Percentiles rank a stretch among this genome's conserved stretches.
These are phyloP conservation scores for Mycena latifolia DNA, from an alignment of 768 basidiomycete species.

Conservation along the genomic window DNA sequence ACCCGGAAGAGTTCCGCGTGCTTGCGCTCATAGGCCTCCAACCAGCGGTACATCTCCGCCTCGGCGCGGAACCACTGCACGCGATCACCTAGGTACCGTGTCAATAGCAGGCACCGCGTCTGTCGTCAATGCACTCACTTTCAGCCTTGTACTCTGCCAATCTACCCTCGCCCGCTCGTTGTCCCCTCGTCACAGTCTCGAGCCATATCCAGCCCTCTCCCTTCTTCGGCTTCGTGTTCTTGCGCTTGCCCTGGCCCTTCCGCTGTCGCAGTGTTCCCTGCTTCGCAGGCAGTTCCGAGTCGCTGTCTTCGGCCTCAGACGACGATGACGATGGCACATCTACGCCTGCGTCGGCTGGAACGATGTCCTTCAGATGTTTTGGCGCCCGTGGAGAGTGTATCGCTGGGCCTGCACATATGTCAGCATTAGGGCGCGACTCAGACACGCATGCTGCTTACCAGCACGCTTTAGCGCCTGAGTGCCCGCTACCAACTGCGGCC, in stretches of 20 bases:
- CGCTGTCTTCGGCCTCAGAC: constrained; percentile 14
- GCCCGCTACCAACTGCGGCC: constrained; percentile 12
- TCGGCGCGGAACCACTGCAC: constrained; percentile 23
- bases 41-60: constrained; percentile 3
- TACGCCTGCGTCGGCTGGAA: background rate
- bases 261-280: background rate
- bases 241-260: background rate
- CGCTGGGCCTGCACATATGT: background rate
- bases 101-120: constrained; percentile 1
- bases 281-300: constrained; percentile 12
- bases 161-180: background rate
- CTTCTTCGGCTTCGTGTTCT: constrained; percentile 18
- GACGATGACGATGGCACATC: background rate
- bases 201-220: constrained; percentile 28
- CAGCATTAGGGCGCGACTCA: background rate
- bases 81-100: constrained; percentile 21
- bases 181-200: background rate
- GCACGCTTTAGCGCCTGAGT: constrained; percentile 20
- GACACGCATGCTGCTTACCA: background rate
- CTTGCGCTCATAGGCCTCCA: constrained; percentile 9
- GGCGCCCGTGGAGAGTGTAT: background rate
- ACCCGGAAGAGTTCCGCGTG: constrained; percentile 22
- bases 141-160: constrained; percentile 19
- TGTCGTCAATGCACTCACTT: constrained; percentile 20
- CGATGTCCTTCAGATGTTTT: constrained; percentile 19